Percentiles rank a stretch among this genome's conserved stretches.
Evolutionary conservation across 2,329 filamentous ascomycete genomes (phyloP).

Genomic region (Cryphonectria parasitica): DNA sequence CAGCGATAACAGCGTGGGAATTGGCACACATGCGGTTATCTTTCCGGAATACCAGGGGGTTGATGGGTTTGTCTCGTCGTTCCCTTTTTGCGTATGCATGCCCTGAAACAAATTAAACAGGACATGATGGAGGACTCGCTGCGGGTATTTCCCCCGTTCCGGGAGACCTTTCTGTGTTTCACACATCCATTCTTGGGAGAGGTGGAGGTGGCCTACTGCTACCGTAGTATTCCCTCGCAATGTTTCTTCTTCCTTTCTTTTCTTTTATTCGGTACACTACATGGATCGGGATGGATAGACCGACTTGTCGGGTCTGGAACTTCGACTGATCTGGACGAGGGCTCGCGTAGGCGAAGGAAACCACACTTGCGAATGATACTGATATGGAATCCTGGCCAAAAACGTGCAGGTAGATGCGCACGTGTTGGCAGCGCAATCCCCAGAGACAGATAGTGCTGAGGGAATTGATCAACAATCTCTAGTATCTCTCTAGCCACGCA

Average conservation of each 20-base stretch:
- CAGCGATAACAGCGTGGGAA: constrained; percentile 1
- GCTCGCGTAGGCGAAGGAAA: no score
- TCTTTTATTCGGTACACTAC: background rate
- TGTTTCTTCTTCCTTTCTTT: background rate
- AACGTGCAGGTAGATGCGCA: background rate
- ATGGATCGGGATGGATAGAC: background rate
- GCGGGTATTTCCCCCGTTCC: background rate
- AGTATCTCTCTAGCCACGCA: background rate
- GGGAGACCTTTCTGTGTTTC: background rate
- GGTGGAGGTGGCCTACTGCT: background rate
- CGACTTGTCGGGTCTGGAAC: background rate
- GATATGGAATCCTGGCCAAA: no score
- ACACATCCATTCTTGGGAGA: background rate
- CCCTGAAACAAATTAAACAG: background rate
- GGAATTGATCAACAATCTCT: background rate
- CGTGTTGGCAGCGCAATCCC: background rate
- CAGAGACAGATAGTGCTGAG: background rate
- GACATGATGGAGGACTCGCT: background rate
- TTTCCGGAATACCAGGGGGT: background rate
- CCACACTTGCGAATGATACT: no score
- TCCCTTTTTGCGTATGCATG: background rate
- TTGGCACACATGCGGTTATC: background rate
- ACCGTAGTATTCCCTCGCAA: background rate
- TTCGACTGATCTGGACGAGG: no score
- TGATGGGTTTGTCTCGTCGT: no score